A percentile compares a stretch with the other conserved stretches of the same genome.
Evolutionary conservation across 768 basidiomycete species (phyloP).

Genomic region (Serendipita sp.): DNA sequence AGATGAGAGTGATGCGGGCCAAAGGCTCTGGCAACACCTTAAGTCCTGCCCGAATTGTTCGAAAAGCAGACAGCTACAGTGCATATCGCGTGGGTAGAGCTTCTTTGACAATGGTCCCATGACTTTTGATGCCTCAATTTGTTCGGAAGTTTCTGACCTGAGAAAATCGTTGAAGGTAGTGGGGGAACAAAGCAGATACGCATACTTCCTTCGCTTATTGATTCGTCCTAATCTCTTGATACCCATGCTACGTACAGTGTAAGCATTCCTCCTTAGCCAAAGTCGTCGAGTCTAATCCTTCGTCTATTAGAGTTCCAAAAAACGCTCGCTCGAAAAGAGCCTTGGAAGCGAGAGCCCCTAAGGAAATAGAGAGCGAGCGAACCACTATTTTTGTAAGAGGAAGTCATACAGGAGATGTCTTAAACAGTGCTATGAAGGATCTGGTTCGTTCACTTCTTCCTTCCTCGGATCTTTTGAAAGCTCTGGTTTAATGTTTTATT

Average conservation of each 20-base stretch:
- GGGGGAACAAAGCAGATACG: too few species aligned
- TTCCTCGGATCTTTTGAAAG: not conserved
- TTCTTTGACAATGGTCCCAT: too few species aligned
- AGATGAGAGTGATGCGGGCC: too few species aligned
- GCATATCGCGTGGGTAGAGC: too few species aligned
- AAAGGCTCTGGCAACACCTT: too few species aligned
- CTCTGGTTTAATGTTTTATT: not conserved
- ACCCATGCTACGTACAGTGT: slow-evolving; percentile 22
- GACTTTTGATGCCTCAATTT: too few species aligned
- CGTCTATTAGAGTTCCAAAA: slow-evolving; percentile 60
- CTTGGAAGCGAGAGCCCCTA: slow-evolving; percentile 70
- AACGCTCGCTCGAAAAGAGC: slow-evolving; percentile 91
- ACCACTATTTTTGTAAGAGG: slow-evolving; percentile 84
- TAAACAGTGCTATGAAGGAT: slow-evolving; percentile 75
- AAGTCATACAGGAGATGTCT: slow-evolving; percentile 65
- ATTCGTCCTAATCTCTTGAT: not conserved
- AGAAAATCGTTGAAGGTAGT: too few species aligned
- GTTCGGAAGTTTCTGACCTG: too few species aligned
- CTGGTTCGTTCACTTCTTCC: slow-evolving; percentile 38
- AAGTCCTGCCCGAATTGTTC: too few species aligned
- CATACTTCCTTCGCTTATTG: not conserved
- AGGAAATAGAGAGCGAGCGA: slow-evolving; percentile 76
- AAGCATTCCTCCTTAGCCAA: not conserved
- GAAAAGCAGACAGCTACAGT: too few species aligned
- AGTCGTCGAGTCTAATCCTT: not conserved